Conservation (phyloP, 1,284 basidiomycete genomes). For the Chondrostereum purpureum region DNA sequence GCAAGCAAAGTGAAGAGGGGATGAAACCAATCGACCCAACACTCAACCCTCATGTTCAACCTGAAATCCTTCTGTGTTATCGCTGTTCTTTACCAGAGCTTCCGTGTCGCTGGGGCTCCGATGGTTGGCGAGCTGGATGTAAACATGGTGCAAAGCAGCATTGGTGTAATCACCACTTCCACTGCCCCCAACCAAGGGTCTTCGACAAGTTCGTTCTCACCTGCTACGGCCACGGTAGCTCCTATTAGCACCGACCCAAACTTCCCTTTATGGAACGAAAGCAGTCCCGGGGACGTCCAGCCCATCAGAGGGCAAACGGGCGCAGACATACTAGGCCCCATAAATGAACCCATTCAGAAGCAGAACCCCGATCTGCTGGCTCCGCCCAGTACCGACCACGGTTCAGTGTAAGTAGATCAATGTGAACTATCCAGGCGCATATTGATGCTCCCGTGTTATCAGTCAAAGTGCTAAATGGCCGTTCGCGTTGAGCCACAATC, state of each 20-base stretch:
- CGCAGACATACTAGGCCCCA: constrained; percentile 43
- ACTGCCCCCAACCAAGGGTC: constrained; percentile 1
- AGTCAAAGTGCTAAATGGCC: constrained; percentile 68
- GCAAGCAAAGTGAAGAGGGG: not conserved
- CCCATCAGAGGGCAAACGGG: constrained; percentile 22
- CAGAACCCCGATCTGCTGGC: constrained; percentile 57
- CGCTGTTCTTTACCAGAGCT: not conserved
- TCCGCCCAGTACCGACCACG: constrained; percentile 62
- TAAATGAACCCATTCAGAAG: constrained; percentile 43
- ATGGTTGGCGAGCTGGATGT: constrained; percentile 1
- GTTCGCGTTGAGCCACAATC: constrained; percentile 62
- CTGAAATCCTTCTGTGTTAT: not conserved
- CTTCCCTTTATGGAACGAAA: constrained; percentile 31
- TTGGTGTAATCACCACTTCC: constrained; percentile 3
- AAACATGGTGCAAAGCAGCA: not conserved
- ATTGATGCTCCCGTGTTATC: constrained; percentile 5
- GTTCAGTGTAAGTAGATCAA: constrained; percentile 42
- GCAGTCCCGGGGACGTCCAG: constrained; percentile 17
- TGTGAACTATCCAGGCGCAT: constrained; percentile 3
- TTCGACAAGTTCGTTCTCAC: not conserved
- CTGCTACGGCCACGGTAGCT: constrained; percentile 32
- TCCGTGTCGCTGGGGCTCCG: not conserved
- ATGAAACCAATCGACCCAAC: not conserved
- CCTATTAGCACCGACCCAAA: constrained; percentile 50
- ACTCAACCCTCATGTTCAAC: not conserved